Evolutionary conservation across 371 early-diverging fungal genomes (phyloP).

Genomic region (Saksenaea oblongispora): DNA sequence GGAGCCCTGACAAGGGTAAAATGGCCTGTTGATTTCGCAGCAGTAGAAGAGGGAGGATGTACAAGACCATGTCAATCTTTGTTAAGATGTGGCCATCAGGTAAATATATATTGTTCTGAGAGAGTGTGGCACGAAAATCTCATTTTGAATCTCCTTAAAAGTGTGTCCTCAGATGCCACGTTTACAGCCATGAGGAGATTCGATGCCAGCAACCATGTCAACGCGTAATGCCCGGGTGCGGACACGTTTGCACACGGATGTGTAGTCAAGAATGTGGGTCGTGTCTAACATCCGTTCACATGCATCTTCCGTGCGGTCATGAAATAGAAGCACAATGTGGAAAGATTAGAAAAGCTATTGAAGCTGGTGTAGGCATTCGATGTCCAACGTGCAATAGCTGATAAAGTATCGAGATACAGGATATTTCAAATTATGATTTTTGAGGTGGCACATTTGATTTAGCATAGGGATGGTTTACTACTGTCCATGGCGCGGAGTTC

Average conservation of each 20-base stretch:
- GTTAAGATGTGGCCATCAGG: slow-evolving; percentile 52
- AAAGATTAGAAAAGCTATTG: slow-evolving; percentile 15
- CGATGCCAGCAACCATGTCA: slow-evolving; percentile 44
- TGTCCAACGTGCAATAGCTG: slow-evolving; percentile 9
- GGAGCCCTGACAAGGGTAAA: slow-evolving; percentile 37
- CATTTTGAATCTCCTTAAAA: slow-evolving; percentile 6
- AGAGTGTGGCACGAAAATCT: slow-evolving; percentile 5
- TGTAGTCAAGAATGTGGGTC: slow-evolving; percentile 54
- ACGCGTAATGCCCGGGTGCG: slow-evolving; percentile 30
- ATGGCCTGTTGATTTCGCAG: slow-evolving; percentile 55
- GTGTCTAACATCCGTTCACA: slow-evolving; percentile 20
- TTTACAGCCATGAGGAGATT: slow-evolving; percentile 40
- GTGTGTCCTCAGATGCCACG: slow-evolving; percentile 51
- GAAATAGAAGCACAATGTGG: slow-evolving; percentile 27
- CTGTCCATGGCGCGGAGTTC: too few relatives aligned
- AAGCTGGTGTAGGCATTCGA: slow-evolving; percentile 1
- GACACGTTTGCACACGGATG: slow-evolving; percentile 36
- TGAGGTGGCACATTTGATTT: too few relatives aligned
- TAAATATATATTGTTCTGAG: slow-evolving; percentile 20
- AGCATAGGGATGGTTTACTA: too few relatives aligned
- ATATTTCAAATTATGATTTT: too few relatives aligned
- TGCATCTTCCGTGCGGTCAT: slow-evolving; percentile 40
- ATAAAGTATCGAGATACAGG: too few relatives aligned
- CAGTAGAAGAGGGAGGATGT: slow-evolving; percentile 55
- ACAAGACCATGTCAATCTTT: slow-evolving; percentile 36